Evolutionary conservation across 2,329 filamentous ascomycete genomes (phyloP).

Genomic region (Neofusicoccum ribis): DNA sequence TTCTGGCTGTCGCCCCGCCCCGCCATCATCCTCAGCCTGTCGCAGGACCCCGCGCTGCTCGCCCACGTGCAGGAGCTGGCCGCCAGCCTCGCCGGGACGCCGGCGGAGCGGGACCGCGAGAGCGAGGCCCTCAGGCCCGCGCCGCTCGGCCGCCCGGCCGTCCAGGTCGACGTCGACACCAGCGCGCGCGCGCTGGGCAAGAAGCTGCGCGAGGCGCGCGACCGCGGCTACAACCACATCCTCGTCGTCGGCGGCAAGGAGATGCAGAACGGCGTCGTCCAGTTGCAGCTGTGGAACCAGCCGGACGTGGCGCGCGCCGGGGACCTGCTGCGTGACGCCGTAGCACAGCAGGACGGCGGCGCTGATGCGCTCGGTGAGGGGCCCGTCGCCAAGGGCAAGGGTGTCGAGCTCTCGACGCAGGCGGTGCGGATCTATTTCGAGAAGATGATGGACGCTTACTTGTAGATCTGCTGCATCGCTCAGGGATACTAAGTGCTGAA

Average conservation of each 20-base stretch:
- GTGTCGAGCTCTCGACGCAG: background rate
- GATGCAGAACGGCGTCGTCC: slow-evolving; percentile 24
- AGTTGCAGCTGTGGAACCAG: slow-evolving; percentile 15
- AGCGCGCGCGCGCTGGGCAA: slow-evolving; percentile 62
- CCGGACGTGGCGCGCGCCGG: background rate
- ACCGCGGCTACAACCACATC: slow-evolving; percentile 71
- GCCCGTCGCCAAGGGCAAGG: background rate
- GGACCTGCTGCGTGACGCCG: background rate
- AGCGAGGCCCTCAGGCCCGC: slow-evolving; percentile 37
- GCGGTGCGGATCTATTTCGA: background rate
- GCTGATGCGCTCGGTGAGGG: background rate
- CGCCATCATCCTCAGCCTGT: slow-evolving; percentile 69
- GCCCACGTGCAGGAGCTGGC: slow-evolving; percentile 47
- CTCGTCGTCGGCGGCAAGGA: slow-evolving; percentile 63
- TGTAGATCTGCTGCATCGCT: background rate
- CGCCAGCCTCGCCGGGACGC: slow-evolving; percentile 33
- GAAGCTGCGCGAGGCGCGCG: slow-evolving; percentile 72
- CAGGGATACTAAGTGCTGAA: too few species aligned
- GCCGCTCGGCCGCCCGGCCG: slow-evolving; percentile 53
- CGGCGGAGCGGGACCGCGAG: slow-evolving; percentile 17
- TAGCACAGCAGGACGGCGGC: background rate
- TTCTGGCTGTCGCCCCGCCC: slow-evolving; percentile 88
- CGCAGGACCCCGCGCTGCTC: slow-evolving; percentile 59
- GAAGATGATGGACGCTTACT: slow-evolving; percentile 3
- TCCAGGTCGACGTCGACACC: slow-evolving; percentile 70